Base-by-base conservation (phyloP, 306 rosid species). In the Cucurbita moschata region DNA sequence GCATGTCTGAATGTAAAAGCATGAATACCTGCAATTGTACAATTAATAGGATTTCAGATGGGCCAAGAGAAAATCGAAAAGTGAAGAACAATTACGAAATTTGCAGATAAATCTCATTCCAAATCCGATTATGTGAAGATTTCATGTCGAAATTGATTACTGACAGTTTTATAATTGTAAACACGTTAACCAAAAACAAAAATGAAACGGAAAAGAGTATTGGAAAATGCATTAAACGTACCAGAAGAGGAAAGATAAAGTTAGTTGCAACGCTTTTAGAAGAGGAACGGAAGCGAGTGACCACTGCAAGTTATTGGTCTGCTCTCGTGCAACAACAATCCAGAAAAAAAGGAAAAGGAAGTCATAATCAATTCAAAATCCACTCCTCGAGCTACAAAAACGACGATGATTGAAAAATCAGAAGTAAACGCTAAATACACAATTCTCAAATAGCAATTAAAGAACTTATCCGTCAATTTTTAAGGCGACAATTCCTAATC, bases 251-350 rank as follows among this genome's bases (percentile, higher is more conserved):
- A 89, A 95, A 46, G 96, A 95, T 63, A 95, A 76, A 77, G 88
- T 80, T 77, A 95, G 96, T 82, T 95, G 99, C 82, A 95, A 79
- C 67, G 89, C 90, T 83, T 95, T 95, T 21, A 95, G 87, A 54
- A 88, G 79, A n/a, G 97, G 96, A 83, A 95, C 87, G 15, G 86
- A 82, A 23, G 97, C 81, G 3, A 95, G 92, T 35, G 92, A 77
- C 96, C 92, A 91, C 77, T 89, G 97, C 90, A 95, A 89, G 82
- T 86, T 91, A 87, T 85, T 89, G 81, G 90, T 79, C 97, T 95
- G 99, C 87, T 84, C 73, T 64, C 44, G 67, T 4, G 73, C 49
- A 62, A 64, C 62, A 76, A 64, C 8, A 46, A 76, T 38, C 54
- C 78, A 23, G 30, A 40, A 72, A 23, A 49, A 49, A 46, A 12